Percentiles rank a stretch among this genome's conserved stretches.
These are phyloP conservation scores for Cryptococcus sp. DNA, from an alignment of 1,284 basidiomycete genomes.

Conservation along the genomic window DNA sequence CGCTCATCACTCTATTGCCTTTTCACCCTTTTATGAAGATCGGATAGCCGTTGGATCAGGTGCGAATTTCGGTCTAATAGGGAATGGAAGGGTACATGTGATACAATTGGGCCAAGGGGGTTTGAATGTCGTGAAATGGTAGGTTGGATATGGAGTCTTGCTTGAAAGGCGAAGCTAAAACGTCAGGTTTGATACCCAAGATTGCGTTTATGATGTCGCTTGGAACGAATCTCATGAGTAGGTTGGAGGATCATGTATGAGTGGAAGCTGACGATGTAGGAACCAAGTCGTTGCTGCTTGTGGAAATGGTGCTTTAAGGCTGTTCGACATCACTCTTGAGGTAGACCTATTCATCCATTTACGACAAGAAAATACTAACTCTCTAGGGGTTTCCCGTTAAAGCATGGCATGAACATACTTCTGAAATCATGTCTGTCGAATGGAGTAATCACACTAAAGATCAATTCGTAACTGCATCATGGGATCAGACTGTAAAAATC, in stretches of 20 bases:
- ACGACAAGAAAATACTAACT: background rate
- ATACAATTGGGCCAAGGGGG: conserved; percentile 55
- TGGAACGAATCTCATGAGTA: conserved; percentile 92
- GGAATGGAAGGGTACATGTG: conserved; percentile 82
- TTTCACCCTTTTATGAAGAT: conserved; percentile 85
- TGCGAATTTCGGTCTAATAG: conserved; percentile 92
- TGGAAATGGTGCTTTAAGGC: conserved; percentile 83
- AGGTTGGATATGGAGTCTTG: conserved; percentile 30
- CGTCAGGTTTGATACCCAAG: conserved; percentile 83
- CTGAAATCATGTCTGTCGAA: conserved; percentile 91
- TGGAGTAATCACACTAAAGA: conserved; percentile 96
- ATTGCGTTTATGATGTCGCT: conserved; percentile 84
- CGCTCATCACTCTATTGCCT: conserved; percentile 80
- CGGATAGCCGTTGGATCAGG: conserved; percentile 81
- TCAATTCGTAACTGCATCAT: conserved; percentile 78
- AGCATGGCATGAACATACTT: conserved; percentile 87
- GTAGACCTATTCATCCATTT: conserved; percentile 49
- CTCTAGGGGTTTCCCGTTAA: conserved; percentile 61
- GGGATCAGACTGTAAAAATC: conserved; percentile 87
- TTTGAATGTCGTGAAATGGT: conserved; percentile 64
- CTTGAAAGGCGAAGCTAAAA: conserved; percentile 1
- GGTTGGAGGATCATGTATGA: conserved; percentile 29
- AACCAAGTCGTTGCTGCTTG: conserved; percentile 82
- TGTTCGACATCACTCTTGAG: conserved; percentile 87
- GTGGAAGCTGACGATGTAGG: conserved; percentile 6